Base-by-base conservation (phyloP, 1,284 basidiomycete genomes). In the Schizopora paradoxa region DNA sequence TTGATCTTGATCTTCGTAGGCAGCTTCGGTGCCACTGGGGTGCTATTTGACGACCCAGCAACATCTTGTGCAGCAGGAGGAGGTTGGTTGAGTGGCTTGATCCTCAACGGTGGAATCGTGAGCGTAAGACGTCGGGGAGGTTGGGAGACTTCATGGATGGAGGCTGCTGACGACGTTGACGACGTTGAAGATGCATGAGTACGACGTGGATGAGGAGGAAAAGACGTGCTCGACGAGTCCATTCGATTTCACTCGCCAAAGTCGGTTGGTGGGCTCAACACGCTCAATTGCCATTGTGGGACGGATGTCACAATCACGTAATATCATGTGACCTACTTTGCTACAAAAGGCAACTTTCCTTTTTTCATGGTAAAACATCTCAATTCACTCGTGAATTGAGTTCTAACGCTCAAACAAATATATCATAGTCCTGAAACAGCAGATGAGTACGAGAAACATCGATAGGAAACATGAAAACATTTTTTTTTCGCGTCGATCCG, bases 1-100 rank as follows among this genome's bases (percentile, higher is more conserved):
- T 46, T 50, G 19, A 50, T 41, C 31, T 41, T 46, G 23, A 50
- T 45, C 26, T 46, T 50, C 13, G 48, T 43, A n/a, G 33, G 18
- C 16, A 13, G 34, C 3, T 33, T 43, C 46, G 14, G 28, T 3
- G 2, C 3, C 3, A 25, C 22, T 18, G 42, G 14, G 13, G 27
- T 34, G 42, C 13, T 16, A 13, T 11, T 18, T 21, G 38, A 40
- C 10, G 18, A 22, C n/a, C n/a, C n/a, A n/a, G n/a, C 38, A 25
- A 40, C 6, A 40, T 18, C 29, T 43, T 43, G 16, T 19, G 22
- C 13, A 16, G 13, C 23, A 35, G 16, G 22, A 13, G 21, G 23
- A 29, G 35, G 23, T 39, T 22, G 34, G 11, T 16, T 8, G n/a
- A n/a, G n/a, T n/a, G n/a, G n/a, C 23, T 47, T 47, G 38, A 35